Base-by-base conservation (phyloP, 2,329 filamentous ascomycete genomes). In the Aspergillus neotritici region DNA sequence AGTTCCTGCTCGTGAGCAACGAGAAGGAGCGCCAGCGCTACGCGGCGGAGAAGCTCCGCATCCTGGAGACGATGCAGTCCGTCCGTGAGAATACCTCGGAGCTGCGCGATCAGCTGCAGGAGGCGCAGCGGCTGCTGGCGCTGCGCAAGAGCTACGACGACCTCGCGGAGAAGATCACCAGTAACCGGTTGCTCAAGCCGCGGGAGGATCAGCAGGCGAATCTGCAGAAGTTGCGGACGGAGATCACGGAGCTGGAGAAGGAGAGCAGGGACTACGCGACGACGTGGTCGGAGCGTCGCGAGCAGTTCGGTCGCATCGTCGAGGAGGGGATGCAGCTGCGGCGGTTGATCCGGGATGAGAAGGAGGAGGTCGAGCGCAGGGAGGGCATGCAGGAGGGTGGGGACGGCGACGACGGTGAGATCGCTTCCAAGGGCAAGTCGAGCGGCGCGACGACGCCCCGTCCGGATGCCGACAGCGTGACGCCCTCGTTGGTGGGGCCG, bases 261-360 rank as follows among this genome's bases (percentile, higher is more conserved):
- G 89, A 97, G 71, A 88, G 87, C 58, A 78, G 80, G 59, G 83
- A 86, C 31, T 94, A 94, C 63, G 84, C 81, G 37, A 78, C 76
- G 51, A 93, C 87, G 0, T 96, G 90, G 90, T 74, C 79, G 33
- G 89, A 94, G 67, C 77, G 91, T 31, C 75, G 85, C 49, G 86
- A 88, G 55, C 88, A 95, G 67, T 95, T 96, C 65, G 86, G 84
- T 45, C 78, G 81, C 43, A 90, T 97, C 57, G 86, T 95, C 62
- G 86, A 90, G 47, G 91, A 96, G 70, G 88, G 88, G n/a, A 86
- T 86, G 78, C 77, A 87, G 51, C 76, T 97, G 64, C 75, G 90
- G 45, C 77, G 87, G 37, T 76, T 94, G 63, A 95, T 97, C 59
- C 82, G 89, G 48, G 90, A 95, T 59, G 91, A 96, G 73, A 94